Evolutionary conservation across 1,284 basidiomycete species (phyloP).

Genomic region (Pterulicium gracile): DNA sequence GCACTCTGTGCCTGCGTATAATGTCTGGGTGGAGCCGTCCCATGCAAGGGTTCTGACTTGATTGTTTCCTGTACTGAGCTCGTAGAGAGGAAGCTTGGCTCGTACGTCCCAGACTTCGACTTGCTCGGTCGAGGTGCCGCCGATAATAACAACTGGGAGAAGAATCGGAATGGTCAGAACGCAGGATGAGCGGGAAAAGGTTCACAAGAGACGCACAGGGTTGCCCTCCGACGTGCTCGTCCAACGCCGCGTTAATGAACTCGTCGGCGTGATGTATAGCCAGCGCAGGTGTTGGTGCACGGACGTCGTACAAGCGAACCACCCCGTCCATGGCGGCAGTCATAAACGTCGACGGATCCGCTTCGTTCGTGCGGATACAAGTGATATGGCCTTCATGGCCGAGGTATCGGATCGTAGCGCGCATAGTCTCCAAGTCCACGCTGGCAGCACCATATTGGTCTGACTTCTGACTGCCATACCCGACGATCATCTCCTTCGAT

Average conservation of each 20-base stretch:
- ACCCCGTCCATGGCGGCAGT: constrained; percentile 26
- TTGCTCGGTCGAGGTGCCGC: no score
- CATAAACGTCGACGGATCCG: constrained; percentile 24
- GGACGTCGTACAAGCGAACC: constrained; percentile 26
- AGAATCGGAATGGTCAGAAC: no score
- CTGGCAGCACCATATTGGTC: not conserved
- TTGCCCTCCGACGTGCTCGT: constrained; percentile 8
- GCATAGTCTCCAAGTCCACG: not conserved
- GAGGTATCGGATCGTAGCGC: constrained; percentile 20
- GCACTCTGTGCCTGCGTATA: no score
- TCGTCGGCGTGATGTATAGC: constrained; percentile 13
- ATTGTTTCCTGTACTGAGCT: no score
- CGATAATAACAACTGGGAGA: no score
- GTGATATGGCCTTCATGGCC: constrained; percentile 23
- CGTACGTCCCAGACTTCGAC: no score
- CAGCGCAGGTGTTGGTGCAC: constrained; percentile 14
- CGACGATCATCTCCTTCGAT: not conserved
- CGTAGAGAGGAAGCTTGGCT: no score
- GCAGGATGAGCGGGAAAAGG: no score
- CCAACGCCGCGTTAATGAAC: constrained; percentile 3
- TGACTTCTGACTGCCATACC: no score
- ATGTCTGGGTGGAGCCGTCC: no score
- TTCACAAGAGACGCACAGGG: constrained; percentile 10
- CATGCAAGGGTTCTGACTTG: no score
- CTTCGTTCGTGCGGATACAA: constrained; percentile 21